These are phyloP conservation scores for Tulasnella sp. DNA, from an alignment of 768 basidiomycete species.

Conservation along the genomic window DNA sequence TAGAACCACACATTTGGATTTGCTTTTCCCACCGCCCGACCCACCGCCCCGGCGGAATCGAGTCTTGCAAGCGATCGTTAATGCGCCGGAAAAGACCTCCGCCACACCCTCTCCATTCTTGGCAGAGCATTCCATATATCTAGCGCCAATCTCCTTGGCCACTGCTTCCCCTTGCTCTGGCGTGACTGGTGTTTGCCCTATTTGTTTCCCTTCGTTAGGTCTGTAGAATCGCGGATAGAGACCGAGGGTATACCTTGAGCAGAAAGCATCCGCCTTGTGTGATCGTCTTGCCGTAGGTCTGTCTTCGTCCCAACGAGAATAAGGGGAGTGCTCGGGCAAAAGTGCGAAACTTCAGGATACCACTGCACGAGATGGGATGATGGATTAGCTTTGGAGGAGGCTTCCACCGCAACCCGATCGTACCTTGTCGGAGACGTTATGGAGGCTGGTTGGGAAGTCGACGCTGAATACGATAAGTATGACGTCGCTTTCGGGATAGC, in stretches of 20 bases:
- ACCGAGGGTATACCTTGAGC: conserved; percentile 62
- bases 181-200: conserved; percentile 70
- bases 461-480: conserved; percentile 94
- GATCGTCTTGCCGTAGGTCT: conserved; percentile 84
- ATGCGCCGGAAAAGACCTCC: conserved; percentile 87
- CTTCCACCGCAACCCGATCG: conserved; percentile 24
- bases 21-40: conserved; percentile 68
- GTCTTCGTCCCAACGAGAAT: conserved; percentile 94
- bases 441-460: conserved; percentile 89
- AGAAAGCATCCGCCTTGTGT: conserved; percentile 82
- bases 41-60: conserved; percentile 66
- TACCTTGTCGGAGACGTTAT: conserved; percentile 89
- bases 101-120: conserved; percentile 90
- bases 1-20: conserved; percentile 71
- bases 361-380: conserved; percentile 57
- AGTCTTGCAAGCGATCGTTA: conserved; percentile 57
- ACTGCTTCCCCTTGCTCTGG: conserved; percentile 81
- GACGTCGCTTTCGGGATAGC: conserved; percentile 86
- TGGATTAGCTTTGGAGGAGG: neutral
- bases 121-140: conserved; percentile 92
- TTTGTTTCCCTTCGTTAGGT: neutral
- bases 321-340: conserved; percentile 85
- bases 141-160: conserved; percentile 90
- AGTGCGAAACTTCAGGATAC: conserved; percentile 92
- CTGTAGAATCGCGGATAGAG: conserved; percentile 26